These are phyloP conservation scores for Vittaforma corneae DNA, from an alignment of 371 early-diverging fungal species.

Conservation along the genomic window DNA sequence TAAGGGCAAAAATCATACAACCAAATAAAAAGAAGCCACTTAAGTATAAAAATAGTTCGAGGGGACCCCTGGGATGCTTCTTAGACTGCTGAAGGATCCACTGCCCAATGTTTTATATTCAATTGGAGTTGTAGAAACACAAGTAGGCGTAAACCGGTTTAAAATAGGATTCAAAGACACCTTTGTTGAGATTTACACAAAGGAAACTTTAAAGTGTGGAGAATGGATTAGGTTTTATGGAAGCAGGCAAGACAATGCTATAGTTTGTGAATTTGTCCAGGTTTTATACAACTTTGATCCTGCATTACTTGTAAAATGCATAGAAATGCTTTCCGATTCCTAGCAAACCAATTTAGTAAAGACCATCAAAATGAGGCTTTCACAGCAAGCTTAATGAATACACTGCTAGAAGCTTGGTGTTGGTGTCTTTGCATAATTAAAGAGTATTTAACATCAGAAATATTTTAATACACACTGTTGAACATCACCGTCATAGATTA, in stretches of 20 bases:
- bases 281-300: not conserved
- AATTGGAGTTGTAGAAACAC: not conserved
- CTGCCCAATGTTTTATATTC: not conserved
- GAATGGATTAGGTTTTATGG: slow-evolving; percentile 5
- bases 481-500: too few relatives aligned
- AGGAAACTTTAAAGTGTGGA: not conserved
- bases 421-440: too few relatives aligned
- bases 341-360: too few relatives aligned
- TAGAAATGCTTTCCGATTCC: too few relatives aligned
- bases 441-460: too few relatives aligned
- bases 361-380: too few relatives aligned
- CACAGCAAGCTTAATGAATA: too few relatives aligned
- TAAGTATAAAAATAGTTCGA: too few relatives aligned
- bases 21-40: not conserved
- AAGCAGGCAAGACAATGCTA: not conserved
- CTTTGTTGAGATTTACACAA: not conserved
- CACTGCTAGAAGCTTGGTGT: too few relatives aligned
- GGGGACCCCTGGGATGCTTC: too few relatives aligned
- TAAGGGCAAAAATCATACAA: slow-evolving; percentile 11
- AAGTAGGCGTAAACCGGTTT: not conserved
- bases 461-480: too few relatives aligned
- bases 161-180: not conserved
- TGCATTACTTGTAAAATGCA: not conserved
- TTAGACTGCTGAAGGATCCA: not conserved
- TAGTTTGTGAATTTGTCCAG: slow-evolving; percentile 1